These are phyloP conservation scores for Nitzschia inconspicua DNA, from an alignment of 108 stramenopile species.

Conservation along the genomic window DNA sequence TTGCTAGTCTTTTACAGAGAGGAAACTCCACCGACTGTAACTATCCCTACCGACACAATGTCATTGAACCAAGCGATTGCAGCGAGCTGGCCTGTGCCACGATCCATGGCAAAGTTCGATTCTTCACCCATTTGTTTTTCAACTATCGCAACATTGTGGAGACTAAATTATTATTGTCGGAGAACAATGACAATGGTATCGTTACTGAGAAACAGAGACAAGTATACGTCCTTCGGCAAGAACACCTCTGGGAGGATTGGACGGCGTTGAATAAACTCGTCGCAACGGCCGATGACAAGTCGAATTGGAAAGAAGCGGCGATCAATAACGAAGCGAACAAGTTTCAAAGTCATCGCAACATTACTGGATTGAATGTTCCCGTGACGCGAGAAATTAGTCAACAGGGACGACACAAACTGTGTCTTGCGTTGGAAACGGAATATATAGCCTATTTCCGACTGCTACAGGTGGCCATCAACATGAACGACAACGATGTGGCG, in stretches of 20 bases:
- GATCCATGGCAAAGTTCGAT: constrained; percentile 39
- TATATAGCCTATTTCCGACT: constrained; percentile 43
- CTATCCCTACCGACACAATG: constrained; percentile 36
- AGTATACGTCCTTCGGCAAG: constrained; percentile 44
- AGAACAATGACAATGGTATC: background rate
- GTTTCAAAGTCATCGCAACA: constrained; percentile 12
- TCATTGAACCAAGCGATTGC: constrained; percentile 21
- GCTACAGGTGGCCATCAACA: constrained; percentile 35
- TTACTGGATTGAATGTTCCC: constrained; percentile 22
- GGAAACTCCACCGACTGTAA: constrained; percentile 25
- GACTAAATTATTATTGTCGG: constrained; percentile 18
- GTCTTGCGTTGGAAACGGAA: constrained; percentile 41
- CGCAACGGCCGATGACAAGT: constrained; percentile 10
- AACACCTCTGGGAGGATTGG: constrained; percentile 60
- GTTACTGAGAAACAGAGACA: background rate
- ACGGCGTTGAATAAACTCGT: constrained; percentile 32
- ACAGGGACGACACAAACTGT: constrained; percentile 25
- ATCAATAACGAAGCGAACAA: constrained; percentile 4
- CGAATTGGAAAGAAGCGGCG: too few relatives aligned
- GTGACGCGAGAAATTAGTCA: constrained; percentile 35
- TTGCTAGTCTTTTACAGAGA: constrained; percentile 13
- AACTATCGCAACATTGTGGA: constrained; percentile 31
- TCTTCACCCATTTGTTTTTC: constrained; percentile 42
- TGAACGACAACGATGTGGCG: constrained; percentile 30
- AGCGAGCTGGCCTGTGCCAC: constrained; percentile 25